Percentiles rank a stretch among this genome's conserved stretches.
Evolutionary conservation across 2,329 filamentous ascomycete genomes (phyloP).

Genomic region (Arthrobotrys sphaeroides): DNA sequence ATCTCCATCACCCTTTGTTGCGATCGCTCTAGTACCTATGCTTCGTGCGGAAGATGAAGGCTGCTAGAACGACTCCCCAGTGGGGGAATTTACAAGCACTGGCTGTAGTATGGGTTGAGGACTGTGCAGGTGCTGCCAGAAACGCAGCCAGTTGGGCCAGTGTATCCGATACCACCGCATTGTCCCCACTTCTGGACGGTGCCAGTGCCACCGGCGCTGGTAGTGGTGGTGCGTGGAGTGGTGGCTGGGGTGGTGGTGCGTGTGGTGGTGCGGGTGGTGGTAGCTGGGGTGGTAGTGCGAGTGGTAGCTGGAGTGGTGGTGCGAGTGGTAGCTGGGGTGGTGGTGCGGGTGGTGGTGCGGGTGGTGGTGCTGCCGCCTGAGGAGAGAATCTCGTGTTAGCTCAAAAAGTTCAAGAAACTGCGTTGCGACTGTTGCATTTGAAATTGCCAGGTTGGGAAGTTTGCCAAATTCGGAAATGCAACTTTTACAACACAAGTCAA

Average conservation of each 20-base stretch:
- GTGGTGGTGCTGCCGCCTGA: conserved; percentile 1
- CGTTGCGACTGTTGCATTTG: not conserved
- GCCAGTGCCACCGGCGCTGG: not conserved
- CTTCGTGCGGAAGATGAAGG: conserved; percentile 37
- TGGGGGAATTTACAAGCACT: conserved; percentile 55
- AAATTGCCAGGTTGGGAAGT: not conserved
- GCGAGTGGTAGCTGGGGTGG: conserved; percentile 28
- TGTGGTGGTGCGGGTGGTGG: not conserved
- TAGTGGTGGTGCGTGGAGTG: conserved; percentile 13
- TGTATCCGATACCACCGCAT: conserved; percentile 57
- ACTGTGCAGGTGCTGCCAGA: conserved; percentile 52
- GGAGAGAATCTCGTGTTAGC: not conserved
- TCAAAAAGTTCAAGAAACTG: not conserved
- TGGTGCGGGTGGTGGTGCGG: conserved; percentile 12
- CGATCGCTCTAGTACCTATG: not conserved
- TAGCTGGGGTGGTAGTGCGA: conserved; percentile 8
- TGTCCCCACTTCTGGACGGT: conserved; percentile 32
- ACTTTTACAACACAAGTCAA: not conserved
- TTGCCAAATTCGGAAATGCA: not conserved
- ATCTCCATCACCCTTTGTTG: conserved; percentile 18
- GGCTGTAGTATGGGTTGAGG: conserved; percentile 56
- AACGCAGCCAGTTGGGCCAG: conserved; percentile 55
- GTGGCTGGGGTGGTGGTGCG: conserved; percentile 12
- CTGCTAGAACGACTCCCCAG: conserved; percentile 17
- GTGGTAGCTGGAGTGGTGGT: conserved; percentile 39